A percentile compares a stretch with the other conserved stretches of the same genome.
phyloP scores from a whole-genome alignment of 306 rosid genomes.

The Gastrolobium villosum region DNA sequence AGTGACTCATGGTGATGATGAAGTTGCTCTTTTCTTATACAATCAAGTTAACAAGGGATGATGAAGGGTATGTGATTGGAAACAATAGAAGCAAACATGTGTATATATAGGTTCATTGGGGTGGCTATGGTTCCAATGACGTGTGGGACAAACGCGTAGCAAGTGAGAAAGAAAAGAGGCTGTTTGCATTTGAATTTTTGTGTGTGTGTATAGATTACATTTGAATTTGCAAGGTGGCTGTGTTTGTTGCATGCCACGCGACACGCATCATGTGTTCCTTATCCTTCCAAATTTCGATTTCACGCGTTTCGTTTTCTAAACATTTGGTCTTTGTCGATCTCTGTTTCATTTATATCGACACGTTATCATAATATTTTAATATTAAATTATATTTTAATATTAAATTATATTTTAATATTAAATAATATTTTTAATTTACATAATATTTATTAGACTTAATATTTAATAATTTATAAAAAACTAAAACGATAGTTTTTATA shows the following conservation, averaged over 20 bases:
- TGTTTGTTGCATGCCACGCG: not conserved
- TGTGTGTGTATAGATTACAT: too few relatives aligned
- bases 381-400: too few relatives aligned
- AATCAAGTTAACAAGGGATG: not conserved
- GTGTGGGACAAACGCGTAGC: slow-evolving; percentile 12
- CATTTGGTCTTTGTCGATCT: not conserved
- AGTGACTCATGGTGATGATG: slow-evolving; percentile 41
- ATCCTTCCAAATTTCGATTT: not conserved
- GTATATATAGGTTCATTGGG: not conserved
- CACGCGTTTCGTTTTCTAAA: not conserved
- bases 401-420: too few relatives aligned
- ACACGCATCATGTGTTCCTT: not conserved
- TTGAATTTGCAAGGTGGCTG: not conserved
- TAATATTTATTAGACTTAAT: too few relatives aligned
- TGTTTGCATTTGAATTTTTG: not conserved
- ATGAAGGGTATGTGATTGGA: not conserved
- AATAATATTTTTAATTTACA: too few relatives aligned
- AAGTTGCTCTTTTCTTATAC: not conserved
- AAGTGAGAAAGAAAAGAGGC: not conserved
- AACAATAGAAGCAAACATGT: not conserved
- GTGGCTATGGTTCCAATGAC: not conserved
- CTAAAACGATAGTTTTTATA: too few relatives aligned
- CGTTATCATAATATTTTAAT: too few relatives aligned
- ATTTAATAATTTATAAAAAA: too few relatives aligned
- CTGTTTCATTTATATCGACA: too few relatives aligned